These are phyloP conservation scores for Sesbania bispinosa DNA, from an alignment of 306 rosid species.

Conservation along the genomic window DNA sequence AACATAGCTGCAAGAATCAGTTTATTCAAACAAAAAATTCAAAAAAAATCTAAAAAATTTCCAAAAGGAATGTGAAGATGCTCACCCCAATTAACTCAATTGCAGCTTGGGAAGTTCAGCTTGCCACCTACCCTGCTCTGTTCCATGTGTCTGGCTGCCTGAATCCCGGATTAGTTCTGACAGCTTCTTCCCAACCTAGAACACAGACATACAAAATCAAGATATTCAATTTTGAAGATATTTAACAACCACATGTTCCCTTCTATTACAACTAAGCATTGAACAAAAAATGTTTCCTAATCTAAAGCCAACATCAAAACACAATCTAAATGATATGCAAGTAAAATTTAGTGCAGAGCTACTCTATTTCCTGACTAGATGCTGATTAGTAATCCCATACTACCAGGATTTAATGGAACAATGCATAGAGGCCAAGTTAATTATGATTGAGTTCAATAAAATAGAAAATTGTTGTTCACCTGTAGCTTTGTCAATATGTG, in stretches of 20 bases:
- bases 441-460: neutral
- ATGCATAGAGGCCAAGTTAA: neutral
- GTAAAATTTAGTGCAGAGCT: neutral
- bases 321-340: neutral
- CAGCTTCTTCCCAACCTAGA: constrained; percentile 90
- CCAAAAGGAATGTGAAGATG: neutral
- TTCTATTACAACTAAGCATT: neutral
- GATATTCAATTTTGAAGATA: neutral
- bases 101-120: constrained; percentile 97
- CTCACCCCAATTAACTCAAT: constrained; percentile 95
- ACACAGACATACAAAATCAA: constrained; percentile 21
- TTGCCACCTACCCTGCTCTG: constrained; percentile 98
- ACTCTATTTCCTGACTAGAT: neutral
- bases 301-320: neutral
- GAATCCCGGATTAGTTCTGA: constrained; percentile 94
- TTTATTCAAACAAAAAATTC: constrained; percentile 2
- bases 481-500: constrained; percentile 91
- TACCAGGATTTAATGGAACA: neutral
- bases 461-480: constrained; percentile 38
- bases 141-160: constrained; percentile 73
- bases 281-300: neutral
- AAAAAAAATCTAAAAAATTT: neutral
- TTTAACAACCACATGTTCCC: neutral
- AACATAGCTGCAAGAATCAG: neutral
- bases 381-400: neutral